Evolutionary conservation across 805 yeast species (phyloP).

Genomic region (Barnettozyma salicaria): DNA sequence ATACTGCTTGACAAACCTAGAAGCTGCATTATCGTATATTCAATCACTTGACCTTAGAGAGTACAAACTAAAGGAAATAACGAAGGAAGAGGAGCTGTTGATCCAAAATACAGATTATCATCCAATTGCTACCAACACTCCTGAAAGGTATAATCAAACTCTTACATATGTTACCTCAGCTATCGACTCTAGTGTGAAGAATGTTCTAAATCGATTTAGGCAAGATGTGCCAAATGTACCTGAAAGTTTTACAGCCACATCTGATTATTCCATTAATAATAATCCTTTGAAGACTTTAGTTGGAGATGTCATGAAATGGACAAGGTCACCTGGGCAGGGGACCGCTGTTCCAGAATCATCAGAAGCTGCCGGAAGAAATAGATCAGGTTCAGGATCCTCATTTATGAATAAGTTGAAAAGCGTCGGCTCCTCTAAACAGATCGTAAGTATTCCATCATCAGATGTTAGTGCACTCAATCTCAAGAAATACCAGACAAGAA

Average conservation of each 20-base stretch:
- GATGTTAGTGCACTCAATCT: slow-evolving; percentile 5
- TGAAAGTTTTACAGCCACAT: background rate
- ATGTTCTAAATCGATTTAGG: slow-evolving; percentile 11
- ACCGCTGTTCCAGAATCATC: no score
- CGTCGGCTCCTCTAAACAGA: background rate
- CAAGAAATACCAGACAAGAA: slow-evolving; percentile 11
- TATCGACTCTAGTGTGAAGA: slow-evolving; percentile 14
- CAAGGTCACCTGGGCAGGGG: slow-evolving; percentile 4
- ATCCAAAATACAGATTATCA: background rate
- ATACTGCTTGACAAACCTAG: slow-evolving; percentile 24
- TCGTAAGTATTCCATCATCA: background rate
- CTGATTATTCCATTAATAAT: slow-evolving; percentile 1
- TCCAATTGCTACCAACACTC: background rate
- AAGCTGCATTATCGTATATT: slow-evolving; percentile 22
- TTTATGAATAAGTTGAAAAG: slow-evolving; percentile 5
- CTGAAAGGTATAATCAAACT: slow-evolving; percentile 1
- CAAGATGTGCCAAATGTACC: slow-evolving; percentile 8
- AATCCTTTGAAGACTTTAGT: slow-evolving; percentile 21
- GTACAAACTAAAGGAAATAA: slow-evolving; percentile 10
- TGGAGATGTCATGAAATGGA: slow-evolving; percentile 23
- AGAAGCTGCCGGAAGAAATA: slow-evolving; percentile 1
- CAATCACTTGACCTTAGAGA: slow-evolving; percentile 12
- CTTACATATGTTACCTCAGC: slow-evolving; percentile 8
- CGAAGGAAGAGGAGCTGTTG: slow-evolving; percentile 12
- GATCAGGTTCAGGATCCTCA: slow-evolving; percentile 9